These are phyloP conservation scores for Alternaria solani DNA, from an alignment of 2,329 filamentous ascomycete species.

Conservation along the genomic window DNA sequence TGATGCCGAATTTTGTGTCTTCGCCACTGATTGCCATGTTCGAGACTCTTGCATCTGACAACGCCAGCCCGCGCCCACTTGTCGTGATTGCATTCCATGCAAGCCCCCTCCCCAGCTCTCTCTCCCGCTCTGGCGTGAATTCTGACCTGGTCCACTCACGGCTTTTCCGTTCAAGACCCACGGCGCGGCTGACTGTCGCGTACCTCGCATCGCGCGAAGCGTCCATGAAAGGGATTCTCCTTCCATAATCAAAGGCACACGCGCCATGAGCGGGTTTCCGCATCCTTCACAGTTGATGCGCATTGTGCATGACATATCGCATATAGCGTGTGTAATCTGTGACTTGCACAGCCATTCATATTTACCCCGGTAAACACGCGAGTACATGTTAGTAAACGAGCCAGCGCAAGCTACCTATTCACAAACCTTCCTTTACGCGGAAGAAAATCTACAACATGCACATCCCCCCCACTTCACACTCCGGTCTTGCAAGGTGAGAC, in stretches of 20 bases:
- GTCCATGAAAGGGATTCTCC: conserved; percentile 3
- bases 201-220: conserved; percentile 15
- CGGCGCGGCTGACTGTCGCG: conserved; percentile 1
- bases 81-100: not conserved
- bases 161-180: conserved; percentile 4
- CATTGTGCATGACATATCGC: not conserved
- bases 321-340: not conserved
- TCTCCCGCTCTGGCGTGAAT: not conserved
- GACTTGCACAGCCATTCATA: not conserved
- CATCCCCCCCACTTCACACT: conserved; percentile 1
- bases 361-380: not conserved
- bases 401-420: conserved; percentile 3
- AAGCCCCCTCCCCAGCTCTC: not conserved
- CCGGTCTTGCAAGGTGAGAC: not conserved
- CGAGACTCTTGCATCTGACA: conserved; percentile 6
- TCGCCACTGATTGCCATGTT: conserved; percentile 5
- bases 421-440: not conserved
- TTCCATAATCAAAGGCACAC: not conserved
- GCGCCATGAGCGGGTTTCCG: conserved; percentile 1
- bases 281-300: not conserved
- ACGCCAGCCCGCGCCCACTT: conserved; percentile 6
- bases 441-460: not conserved
- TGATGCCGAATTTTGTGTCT: not conserved
- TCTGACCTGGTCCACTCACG: not conserved
- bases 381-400: not conserved